Base-by-base conservation (phyloP, 1,139 yeast species). In the Debaryomyces udenii region DNA sequence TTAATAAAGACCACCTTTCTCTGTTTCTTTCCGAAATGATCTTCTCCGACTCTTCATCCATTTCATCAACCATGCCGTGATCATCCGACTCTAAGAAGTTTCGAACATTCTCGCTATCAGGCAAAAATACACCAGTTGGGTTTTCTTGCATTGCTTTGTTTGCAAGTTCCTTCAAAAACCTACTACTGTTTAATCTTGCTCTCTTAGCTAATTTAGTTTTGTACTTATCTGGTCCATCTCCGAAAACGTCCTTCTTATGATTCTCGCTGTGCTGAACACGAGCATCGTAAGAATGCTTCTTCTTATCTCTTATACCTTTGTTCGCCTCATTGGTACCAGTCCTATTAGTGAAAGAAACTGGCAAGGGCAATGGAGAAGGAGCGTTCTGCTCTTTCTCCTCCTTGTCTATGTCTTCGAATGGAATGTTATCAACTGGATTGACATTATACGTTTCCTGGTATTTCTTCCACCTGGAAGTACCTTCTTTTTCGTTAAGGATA, bases 261-360 rank as follows among this genome's bases (percentile, higher is more conserved):
- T 61, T 64, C 9, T 68, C 68, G 55, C 76, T 86, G 37, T 82
- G 81, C 41, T 83, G 84, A 33, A 91, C 83, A 56, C 98, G 77
- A 1, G 89, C 76, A 62, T 91, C 98, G 2, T 82, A 75, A 14
- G 96, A 87, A 42, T 82, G 79, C 43, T 83, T 81, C 66, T 91
- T 91, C 57, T 79, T 81, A 47, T 90, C 97, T 46, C 96, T 72
- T 26, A 91, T 78, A 39, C 98, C 98, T 40, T 70, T 68, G 56
- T 91, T 91, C 24, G 89, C 96, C 46, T 80, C 86, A 44, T 66
- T 68, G 0, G 70, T 59, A 20, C 97, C 96, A 0, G 96, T 93
- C 53, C 94, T 75, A 55, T 88, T 83, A 59, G 90, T 91, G 64
- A 91, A 91, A 0, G 95, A 83, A 42, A 83, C 71, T 41, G 82